Percentiles rank a stretch among this genome's conserved stretches.
Evolutionary conservation across 306 rosid species (phyloP).

Genomic region (Cucumis cinereus): DNA sequence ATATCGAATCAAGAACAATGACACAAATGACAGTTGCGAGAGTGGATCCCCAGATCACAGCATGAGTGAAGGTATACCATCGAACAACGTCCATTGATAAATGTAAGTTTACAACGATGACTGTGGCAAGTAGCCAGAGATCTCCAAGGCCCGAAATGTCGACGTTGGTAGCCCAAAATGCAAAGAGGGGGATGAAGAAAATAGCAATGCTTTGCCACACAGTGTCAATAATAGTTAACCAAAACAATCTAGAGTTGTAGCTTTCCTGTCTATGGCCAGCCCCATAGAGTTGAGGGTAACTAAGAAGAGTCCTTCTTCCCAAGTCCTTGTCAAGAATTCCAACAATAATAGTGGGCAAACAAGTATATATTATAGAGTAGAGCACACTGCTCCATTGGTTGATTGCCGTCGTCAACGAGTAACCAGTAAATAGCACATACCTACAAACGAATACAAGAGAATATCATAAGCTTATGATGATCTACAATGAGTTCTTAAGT

Average conservation of each 20-base stretch:
- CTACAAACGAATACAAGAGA: slow-evolving; percentile 21
- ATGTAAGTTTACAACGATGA: slow-evolving; percentile 74
- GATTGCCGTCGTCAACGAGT: slow-evolving; percentile 70
- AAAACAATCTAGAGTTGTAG: slow-evolving; percentile 70
- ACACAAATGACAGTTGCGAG: slow-evolving; percentile 62
- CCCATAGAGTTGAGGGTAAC: slow-evolving; percentile 72
- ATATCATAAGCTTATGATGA: background rate
- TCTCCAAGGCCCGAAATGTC: slow-evolving; percentile 78
- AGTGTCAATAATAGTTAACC: slow-evolving; percentile 68
- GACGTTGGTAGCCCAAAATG: slow-evolving; percentile 52
- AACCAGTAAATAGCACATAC: slow-evolving; percentile 70
- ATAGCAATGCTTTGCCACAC: slow-evolving; percentile 77
- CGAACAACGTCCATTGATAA: slow-evolving; percentile 84
- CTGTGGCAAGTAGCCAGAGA: slow-evolving; percentile 86
- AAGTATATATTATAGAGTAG: slow-evolving; percentile 67
- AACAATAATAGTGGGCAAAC: slow-evolving; percentile 73
- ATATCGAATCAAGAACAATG: slow-evolving; percentile 54
- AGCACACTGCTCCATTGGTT: slow-evolving; percentile 85
- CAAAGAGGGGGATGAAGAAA: slow-evolving; percentile 62
- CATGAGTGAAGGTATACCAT: slow-evolving; percentile 72
- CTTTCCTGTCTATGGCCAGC: slow-evolving; percentile 77
- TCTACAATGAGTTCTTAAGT: background rate
- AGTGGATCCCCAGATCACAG: slow-evolving; percentile 84
- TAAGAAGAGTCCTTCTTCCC: slow-evolving; percentile 61
- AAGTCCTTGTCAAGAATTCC: slow-evolving; percentile 95